phyloP scores from a whole-genome alignment of 2,329 filamentous ascomycete species.

The Stemphylium beticola region DNA sequence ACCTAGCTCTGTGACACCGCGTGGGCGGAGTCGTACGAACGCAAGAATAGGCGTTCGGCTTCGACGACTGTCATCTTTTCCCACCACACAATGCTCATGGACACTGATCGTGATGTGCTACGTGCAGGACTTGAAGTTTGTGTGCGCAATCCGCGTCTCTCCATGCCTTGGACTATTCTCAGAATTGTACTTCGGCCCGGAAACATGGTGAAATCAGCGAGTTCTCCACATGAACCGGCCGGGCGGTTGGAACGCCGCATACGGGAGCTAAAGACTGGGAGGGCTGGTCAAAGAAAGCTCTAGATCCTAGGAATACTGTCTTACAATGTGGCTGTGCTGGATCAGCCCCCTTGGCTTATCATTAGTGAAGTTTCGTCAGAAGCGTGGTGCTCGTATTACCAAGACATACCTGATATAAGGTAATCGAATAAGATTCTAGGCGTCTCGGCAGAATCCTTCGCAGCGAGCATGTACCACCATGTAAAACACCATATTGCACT shows the following conservation, averaged over 20 bases:
- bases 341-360: slow-evolving; percentile 11
- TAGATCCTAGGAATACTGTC: background rate
- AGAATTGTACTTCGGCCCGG: too few species aligned
- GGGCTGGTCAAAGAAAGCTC: background rate
- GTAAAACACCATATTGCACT: slow-evolving; percentile 10
- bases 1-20: slow-evolving; percentile 39
- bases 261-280: background rate
- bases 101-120: too few species aligned
- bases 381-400: slow-evolving; percentile 2
- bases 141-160: too few species aligned
- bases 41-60: too few species aligned
- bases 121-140: too few species aligned
- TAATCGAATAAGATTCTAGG: slow-evolving; percentile 15
- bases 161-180: too few species aligned
- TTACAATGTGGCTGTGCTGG: slow-evolving; percentile 6
- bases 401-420: background rate
- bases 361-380: background rate
- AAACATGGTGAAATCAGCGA: too few species aligned
- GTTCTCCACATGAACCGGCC: too few species aligned
- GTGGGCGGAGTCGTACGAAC: background rate
- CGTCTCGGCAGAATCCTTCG: slow-evolving; percentile 14
- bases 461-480: slow-evolving; percentile 14
- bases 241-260: background rate
- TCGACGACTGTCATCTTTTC: too few species aligned
- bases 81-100: too few species aligned